These are phyloP conservation scores for Naganishia kalamii DNA, from an alignment of 768 basidiomycete genomes.

Conservation along the genomic window DNA sequence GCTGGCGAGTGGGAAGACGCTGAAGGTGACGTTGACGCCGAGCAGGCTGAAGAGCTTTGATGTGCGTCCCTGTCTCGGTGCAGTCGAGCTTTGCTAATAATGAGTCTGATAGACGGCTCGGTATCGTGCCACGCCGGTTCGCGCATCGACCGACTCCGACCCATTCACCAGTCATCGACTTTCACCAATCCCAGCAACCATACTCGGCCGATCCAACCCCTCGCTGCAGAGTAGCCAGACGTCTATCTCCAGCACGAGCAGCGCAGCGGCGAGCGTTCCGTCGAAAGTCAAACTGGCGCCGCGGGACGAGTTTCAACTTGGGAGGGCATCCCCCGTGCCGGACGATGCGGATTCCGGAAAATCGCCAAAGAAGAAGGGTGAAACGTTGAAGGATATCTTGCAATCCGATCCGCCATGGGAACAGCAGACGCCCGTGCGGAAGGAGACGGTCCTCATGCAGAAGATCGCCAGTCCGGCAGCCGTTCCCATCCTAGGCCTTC, in stretches of 20 bases:
- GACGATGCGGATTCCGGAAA: background rate
- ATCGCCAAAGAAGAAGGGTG: background rate
- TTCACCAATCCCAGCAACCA: background rate
- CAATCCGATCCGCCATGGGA: slow-evolving; percentile 14
- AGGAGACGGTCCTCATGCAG: too few species aligned
- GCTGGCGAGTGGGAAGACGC: slow-evolving; percentile 79
- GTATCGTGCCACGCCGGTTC: too few species aligned
- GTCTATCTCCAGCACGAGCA: too few species aligned
- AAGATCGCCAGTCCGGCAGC: background rate
- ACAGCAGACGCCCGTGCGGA: background rate
- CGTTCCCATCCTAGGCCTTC: background rate
- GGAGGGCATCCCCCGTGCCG: too few species aligned
- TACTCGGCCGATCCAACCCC: background rate
- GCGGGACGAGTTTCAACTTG: background rate
- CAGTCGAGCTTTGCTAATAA: background rate
- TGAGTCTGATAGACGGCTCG: background rate
- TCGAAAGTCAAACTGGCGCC: background rate
- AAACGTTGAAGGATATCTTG: slow-evolving; percentile 10
- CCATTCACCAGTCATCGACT: too few species aligned
- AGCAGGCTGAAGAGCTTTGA: slow-evolving; percentile 89
- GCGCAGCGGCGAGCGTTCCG: background rate
- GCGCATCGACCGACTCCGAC: too few species aligned
- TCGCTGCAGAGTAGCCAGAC: too few species aligned
- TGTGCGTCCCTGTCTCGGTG: slow-evolving; percentile 52
- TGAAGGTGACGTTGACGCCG: slow-evolving; percentile 93